Evolutionary conservation across 2,329 filamentous ascomycete species (phyloP).

Genomic region (Ophiocordyceps australis): DNA sequence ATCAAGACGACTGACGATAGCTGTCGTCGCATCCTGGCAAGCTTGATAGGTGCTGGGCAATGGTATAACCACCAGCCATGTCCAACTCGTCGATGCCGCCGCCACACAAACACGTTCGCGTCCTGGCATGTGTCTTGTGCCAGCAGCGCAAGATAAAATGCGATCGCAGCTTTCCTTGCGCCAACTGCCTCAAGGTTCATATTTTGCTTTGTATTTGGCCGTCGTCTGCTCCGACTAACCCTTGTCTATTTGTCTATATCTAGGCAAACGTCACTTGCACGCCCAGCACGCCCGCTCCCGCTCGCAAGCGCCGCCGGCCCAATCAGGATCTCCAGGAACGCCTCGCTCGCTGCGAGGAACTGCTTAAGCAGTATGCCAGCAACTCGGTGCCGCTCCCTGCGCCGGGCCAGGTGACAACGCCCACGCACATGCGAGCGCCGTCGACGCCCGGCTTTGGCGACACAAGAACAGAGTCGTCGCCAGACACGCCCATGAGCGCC

Average conservation of each 20-base stretch:
- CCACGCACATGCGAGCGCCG: conserved; percentile 3
- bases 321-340: conserved; percentile 45
- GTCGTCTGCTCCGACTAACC: neutral
- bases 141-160: conserved; percentile 46
- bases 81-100: no score
- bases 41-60: no score
- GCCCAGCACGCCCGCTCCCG: conserved; percentile 39
- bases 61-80: no score
- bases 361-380: conserved; percentile 36
- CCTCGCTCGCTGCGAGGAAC: conserved; percentile 37
- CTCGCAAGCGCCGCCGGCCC: conserved; percentile 37
- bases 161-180: conserved; percentile 38
- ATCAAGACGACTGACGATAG: no score
- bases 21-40: no score
- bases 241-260: neutral
- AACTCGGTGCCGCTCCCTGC: conserved; percentile 11
- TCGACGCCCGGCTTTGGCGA: conserved; percentile 4
- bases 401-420: neutral
- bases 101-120: conserved; percentile 23
- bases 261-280: conserved; percentile 41
- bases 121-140: conserved; percentile 37
- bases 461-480: conserved; percentile 8
- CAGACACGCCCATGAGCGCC: conserved; percentile 9
- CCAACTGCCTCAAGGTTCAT: conserved; percentile 40
- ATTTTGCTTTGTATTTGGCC: neutral